A percentile compares a stretch with the other conserved stretches of the same genome.
phyloP scores from a whole-genome alignment of 345 rosid species.

The Pistacia integerrima region DNA sequence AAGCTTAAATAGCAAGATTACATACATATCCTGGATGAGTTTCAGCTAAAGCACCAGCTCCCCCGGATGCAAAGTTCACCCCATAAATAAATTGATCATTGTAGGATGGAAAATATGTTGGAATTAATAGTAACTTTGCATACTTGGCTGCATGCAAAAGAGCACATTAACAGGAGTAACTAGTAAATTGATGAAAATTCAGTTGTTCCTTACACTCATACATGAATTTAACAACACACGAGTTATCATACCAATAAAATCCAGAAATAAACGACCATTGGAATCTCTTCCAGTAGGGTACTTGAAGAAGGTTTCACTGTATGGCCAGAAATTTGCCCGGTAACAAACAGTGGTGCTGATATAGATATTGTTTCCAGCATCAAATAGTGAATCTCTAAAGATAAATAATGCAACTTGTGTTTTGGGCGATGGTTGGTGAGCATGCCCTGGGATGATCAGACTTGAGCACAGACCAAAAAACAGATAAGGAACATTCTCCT shows the following conservation, averaged over 20 bases:
- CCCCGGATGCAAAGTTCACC: conserved; percentile 9
- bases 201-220: neutral
- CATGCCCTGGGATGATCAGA: neutral
- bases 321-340: conserved; percentile 3
- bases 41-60: conserved; percentile 3
- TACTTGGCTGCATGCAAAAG: neutral
- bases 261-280: conserved; percentile 11
- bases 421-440: neutral
- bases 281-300: conserved; percentile 8
- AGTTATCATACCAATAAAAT: conserved; percentile 7
- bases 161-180: neutral
- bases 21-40: conserved; percentile 35
- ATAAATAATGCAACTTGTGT: conserved; percentile 22
- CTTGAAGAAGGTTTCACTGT: conserved; percentile 8
- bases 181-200: too few species aligned
- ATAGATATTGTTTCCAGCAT: conserved; percentile 37
- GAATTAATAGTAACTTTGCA: neutral
- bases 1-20: neutral
- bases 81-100: neutral
- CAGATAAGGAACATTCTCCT: neutral
- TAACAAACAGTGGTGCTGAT: neutral
- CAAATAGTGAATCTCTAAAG: conserved; percentile 40
- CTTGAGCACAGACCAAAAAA: neutral
- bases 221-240: too few species aligned
- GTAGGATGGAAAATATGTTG: neutral